These are phyloP conservation scores for Laburnicola sp. DNA, from an alignment of 2,329 filamentous ascomycete species.

Conservation along the genomic window DNA sequence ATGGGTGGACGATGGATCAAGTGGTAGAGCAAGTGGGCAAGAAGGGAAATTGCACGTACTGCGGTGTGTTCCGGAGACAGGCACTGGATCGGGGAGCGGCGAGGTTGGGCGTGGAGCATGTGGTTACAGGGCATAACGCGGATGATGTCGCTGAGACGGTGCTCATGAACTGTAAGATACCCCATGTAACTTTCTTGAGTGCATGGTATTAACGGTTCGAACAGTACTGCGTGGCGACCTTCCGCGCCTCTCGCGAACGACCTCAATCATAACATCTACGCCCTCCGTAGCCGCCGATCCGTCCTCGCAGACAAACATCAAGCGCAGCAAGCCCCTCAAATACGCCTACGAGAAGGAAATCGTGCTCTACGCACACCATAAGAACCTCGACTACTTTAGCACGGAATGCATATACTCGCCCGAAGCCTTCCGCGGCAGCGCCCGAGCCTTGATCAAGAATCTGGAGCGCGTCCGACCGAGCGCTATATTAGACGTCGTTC, in stretches of 20 bases:
- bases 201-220: conserved; percentile 12
- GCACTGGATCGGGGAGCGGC: conserved; percentile 91
- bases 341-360: conserved; percentile 99
- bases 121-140: conserved; percentile 96
- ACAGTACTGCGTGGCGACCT: conserved; percentile 80
- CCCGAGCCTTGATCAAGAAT: conserved; percentile 90
- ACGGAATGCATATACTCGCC: conserved; percentile 99
- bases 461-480: conserved; percentile 90
- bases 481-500: conserved; percentile 91
- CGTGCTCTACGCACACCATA: conserved; percentile 95
- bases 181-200: not conserved
- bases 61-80: conserved; percentile 92
- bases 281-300: conserved; percentile 57
- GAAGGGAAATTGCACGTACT: conserved; percentile 99
- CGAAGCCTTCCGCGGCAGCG: conserved; percentile 92
- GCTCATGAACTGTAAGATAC: conserved; percentile 74
- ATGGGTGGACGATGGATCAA: conserved; percentile 99
- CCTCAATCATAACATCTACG: conserved; percentile 75
- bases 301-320: conserved; percentile 73
- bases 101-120: conserved; percentile 83
- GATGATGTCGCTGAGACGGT: conserved; percentile 97
- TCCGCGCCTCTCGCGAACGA: conserved; percentile 82
- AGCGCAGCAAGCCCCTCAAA: conserved; percentile 94
- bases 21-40: conserved; percentile 95
- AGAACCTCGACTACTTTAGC: conserved; percentile 95